A percentile compares a stretch with the other conserved stretches of the same genome.
Conservation (phyloP, 345 rosid species). For the Salix arbutifolia region DNA sequence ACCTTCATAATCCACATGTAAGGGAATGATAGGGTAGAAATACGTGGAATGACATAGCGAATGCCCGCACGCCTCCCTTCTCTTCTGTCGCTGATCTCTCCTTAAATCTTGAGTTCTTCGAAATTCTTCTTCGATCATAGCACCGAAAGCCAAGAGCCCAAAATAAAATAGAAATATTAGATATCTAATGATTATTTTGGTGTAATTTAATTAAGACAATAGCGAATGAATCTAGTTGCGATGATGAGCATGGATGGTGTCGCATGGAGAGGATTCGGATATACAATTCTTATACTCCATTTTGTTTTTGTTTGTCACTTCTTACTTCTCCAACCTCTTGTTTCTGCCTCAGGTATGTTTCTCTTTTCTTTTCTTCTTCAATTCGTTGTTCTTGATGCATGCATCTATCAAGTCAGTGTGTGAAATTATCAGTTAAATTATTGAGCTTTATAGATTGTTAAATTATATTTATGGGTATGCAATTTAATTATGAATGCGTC, state of each 20-base stretch:
- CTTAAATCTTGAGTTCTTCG: too few relatives aligned
- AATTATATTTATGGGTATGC: too few relatives aligned
- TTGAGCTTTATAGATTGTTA: too few relatives aligned
- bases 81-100: too few relatives aligned
- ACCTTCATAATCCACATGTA: conserved; percentile 40
- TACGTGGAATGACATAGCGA: conserved; percentile 47
- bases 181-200: too few relatives aligned
- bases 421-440: too few relatives aligned
- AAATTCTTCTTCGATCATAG: too few relatives aligned
- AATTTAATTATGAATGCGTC: too few relatives aligned
- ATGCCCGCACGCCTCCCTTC: neutral
- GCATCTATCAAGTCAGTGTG: neutral
- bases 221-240: neutral
- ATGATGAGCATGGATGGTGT: conserved; percentile 53
- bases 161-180: too few relatives aligned
- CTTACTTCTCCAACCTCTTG: conserved; percentile 87
- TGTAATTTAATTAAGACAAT: too few relatives aligned
- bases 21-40: conserved; percentile 24
- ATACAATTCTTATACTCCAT: conserved; percentile 56
- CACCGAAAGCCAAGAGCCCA: too few relatives aligned
- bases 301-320: conserved; percentile 78
- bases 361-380: neutral
- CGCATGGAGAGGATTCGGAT: conserved; percentile 73
- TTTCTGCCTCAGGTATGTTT: conserved; percentile 64
- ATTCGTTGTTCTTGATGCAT: neutral